Evolutionary conservation across 371 early-diverging fungal genomes (phyloP).

Genomic region (Cladochytrium tenue): DNA sequence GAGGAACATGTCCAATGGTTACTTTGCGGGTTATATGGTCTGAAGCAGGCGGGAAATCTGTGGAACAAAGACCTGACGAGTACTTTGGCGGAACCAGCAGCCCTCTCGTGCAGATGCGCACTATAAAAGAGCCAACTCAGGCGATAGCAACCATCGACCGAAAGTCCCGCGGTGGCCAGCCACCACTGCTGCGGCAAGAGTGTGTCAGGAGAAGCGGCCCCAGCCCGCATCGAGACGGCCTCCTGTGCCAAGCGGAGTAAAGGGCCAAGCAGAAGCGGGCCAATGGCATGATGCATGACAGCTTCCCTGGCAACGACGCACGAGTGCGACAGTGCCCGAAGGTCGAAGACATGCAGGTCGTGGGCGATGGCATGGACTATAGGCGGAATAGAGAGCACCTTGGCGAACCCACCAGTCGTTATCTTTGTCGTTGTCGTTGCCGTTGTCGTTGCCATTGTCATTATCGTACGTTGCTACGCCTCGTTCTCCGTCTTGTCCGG

Average conservation of each 20-base stretch:
- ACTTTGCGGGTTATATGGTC: no score
- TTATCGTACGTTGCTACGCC: no score
- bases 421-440: not conserved
- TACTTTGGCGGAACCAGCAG: constrained; percentile 1
- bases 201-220: not conserved
- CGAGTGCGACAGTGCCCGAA: no score
- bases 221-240: not conserved
- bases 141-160: not conserved
- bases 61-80: constrained; percentile 21
- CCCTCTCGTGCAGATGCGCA: not conserved
- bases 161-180: no score
- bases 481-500: not conserved
- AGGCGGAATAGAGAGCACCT: not conserved
- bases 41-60: no score
- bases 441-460: no score
- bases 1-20: no score
- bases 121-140: not conserved
- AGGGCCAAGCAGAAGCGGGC: not conserved
- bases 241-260: not conserved
- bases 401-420: not conserved
- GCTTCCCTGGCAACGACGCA: not conserved
- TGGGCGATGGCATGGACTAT: not conserved
- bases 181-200: no score
- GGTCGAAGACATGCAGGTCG: no score
- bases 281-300: not conserved